Evolutionary conservation across 345 rosid genomes (phyloP).

Genomic region (Eutrema yunnanense): DNA sequence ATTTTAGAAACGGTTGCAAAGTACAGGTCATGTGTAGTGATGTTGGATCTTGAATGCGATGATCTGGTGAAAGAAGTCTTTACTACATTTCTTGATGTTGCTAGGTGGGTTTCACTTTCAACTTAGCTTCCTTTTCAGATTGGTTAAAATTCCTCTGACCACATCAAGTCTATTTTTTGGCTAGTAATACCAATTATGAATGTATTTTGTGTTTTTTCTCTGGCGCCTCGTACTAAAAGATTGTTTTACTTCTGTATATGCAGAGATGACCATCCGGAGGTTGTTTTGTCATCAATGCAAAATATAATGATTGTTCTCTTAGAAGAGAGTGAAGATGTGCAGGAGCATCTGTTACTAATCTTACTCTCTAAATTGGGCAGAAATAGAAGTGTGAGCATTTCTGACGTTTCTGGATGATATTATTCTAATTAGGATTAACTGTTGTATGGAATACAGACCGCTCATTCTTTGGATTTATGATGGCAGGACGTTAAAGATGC

Average conservation of each 20-base stretch:
- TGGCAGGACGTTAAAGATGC: conserved; percentile 58
- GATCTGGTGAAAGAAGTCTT: conserved; percentile 88
- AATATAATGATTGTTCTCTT: conserved; percentile 76
- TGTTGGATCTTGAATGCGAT: conserved; percentile 98
- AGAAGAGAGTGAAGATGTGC: conserved; percentile 92
- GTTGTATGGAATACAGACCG: conserved; percentile 4
- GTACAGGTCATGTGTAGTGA: conserved; percentile 91
- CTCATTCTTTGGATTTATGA: conserved; percentile 26
- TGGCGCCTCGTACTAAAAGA: not conserved
- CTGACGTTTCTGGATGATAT: conserved; percentile 2
- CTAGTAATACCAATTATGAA: not conserved
- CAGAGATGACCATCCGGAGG: conserved; percentile 96
- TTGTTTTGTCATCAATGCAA: conserved; percentile 84
- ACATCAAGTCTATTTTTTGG: not conserved
- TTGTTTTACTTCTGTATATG: conserved; percentile 18
- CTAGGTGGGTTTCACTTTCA: conserved; percentile 58
- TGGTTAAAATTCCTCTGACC: not conserved
- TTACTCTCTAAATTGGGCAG: conserved; percentile 74
- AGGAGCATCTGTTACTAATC: conserved; percentile 66
- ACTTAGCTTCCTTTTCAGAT: not conserved
- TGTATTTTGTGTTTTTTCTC: not conserved
- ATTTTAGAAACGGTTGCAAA: conserved; percentile 94
- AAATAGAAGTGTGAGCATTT: conserved; percentile 56
- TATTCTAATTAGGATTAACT: not conserved
- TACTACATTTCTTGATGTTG: conserved; percentile 79